Evolutionary conservation across 495 filamentous ascomycete species (phyloP), one percentile per base, ranked within the genome.

Genomic region (Aspergillus indologenus): DNA sequence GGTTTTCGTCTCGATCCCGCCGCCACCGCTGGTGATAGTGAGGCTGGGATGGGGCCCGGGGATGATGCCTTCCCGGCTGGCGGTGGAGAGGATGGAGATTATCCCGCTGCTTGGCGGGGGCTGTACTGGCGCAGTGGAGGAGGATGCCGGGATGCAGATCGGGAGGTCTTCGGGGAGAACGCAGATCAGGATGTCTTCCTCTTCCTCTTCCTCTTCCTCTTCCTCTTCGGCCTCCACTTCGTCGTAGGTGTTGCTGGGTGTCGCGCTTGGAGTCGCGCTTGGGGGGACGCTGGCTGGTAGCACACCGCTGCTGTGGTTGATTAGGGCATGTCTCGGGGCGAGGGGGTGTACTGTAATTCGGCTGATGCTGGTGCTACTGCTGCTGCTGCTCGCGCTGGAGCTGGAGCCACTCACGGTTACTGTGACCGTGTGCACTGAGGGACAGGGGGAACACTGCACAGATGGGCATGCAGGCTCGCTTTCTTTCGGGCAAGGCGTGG

Each of bases 381-480:
- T 40, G 34, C 5, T 40, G 34, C 7, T 40, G 34, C 5, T 40
- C 2, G 6, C 12, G 51, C 34, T 61, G 21, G 48, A 54, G 8
- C 54, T 20, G 14, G 50, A 58, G 51, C 53, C 20, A 0, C 45
- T 42, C 17, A 50, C 20, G 1, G 50, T 53, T 18, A 45, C 53
- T 3, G 60, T 58, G 20, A 62, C 45, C 5, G 51, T 58, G 19
- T 53, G 53, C 29, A 31, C 29, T 3, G 45, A 29, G 20, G 55
- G 45, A 40, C 34, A 40, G 5, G 34, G 34, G 2, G 34, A 9
- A 9, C 34, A 40, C 12, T 40, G 7, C 34, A 40, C 34, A 14
- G 55, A 15, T 12, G 56, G 29, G 24, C 56, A 58, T 23, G 26
- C 19, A 49, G 57, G 18, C 12, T 29, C 26, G 9, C 9, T 29